Percentiles rank a stretch among this genome's conserved stretches.
phyloP scores from a whole-genome alignment of 495 filamentous ascomycete genomes.

The Neurospora sp. region DNA sequence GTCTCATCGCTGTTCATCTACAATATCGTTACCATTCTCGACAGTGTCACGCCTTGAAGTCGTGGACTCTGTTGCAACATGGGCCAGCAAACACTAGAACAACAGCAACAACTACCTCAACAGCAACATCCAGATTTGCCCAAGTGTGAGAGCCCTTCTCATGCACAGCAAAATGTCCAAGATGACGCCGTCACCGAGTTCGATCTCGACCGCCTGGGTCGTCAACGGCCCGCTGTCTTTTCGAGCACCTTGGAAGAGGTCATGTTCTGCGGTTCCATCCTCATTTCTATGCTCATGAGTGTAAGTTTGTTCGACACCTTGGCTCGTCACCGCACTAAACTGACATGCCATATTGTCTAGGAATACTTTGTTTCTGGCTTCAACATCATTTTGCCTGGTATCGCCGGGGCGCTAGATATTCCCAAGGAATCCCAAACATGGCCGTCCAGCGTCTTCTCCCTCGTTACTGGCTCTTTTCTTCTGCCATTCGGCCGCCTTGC shows the following conservation, averaged over 20 bases:
- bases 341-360: slow-evolving; percentile 14
- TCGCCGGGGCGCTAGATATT: slow-evolving; percentile 54
- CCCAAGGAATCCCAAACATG: slow-evolving; percentile 56
- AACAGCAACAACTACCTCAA: background rate
- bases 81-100: background rate
- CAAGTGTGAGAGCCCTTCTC: background rate
- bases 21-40: background rate
- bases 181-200: background rate
- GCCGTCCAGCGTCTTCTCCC: slow-evolving; percentile 70
- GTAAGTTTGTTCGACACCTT: slow-evolving; percentile 29
- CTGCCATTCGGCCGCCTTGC: slow-evolving; percentile 68
- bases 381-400: slow-evolving; percentile 65
- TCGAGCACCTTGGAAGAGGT: slow-evolving; percentile 48
- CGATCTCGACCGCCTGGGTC: slow-evolving; percentile 58
- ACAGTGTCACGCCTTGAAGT: background rate
- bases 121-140: no score
- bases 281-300: slow-evolving; percentile 64
- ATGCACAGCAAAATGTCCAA: background rate
- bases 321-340: background rate
- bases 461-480: slow-evolving; percentile 64
- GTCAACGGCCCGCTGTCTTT: slow-evolving; percentile 61
- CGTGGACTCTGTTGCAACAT: background rate
- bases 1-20: background rate
- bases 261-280: slow-evolving; percentile 61
- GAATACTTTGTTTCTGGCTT: slow-evolving; percentile 85